Base-by-base conservation (phyloP, 768 basidiomycete genomes). In the Psilocybe sp. region DNA sequence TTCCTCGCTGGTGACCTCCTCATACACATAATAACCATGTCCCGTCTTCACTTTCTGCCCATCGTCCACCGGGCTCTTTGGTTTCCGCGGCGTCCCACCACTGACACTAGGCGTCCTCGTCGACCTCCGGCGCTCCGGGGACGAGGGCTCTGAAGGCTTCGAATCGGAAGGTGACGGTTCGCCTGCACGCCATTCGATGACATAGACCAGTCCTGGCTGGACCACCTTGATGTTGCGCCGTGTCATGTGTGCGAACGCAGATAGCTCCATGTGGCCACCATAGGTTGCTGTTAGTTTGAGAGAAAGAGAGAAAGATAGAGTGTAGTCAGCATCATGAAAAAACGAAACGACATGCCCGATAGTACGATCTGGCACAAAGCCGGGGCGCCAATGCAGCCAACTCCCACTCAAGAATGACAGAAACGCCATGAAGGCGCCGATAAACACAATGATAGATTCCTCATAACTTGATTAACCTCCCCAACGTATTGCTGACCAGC, bases 211-310 rank as follows among this genome's bases (percentile, higher is more conserved):
- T 1, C 89, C 91, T 0, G 94, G 93, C 62, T 96, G 94, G 46
- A 95, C 81, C 50, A 97, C 92, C 71, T 96, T 96, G 65, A 97
- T 87, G 60, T 92, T 80, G 28, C 86, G 76, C 47, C 74, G 72
- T 43, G 77, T 78, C 72, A 92, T 80, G 58, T 93, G 89, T 3
- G 94, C 86, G 64, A 94, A 96, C 1, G 92, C 92, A 14, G 87
- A 89, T n/a, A 97, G 76, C 66, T 97, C 94, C 60, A 97, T 81
- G 67, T 97, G 92, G 1, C 92, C 92, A 37, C 93, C 94, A 53
- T 95, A 96, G 1, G 93, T 95, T 23, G 82, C 89, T 87, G 57
- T 16, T 47, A 34, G 59, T 34, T 46, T 31, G 34, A 18, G 14
- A 33, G 44, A 37, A 43, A 46, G 46, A 31, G 31, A 35, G 46